Conservation (phyloP, 495 filamentous ascomycete genomes). For the Xylaria acuta region DNA sequence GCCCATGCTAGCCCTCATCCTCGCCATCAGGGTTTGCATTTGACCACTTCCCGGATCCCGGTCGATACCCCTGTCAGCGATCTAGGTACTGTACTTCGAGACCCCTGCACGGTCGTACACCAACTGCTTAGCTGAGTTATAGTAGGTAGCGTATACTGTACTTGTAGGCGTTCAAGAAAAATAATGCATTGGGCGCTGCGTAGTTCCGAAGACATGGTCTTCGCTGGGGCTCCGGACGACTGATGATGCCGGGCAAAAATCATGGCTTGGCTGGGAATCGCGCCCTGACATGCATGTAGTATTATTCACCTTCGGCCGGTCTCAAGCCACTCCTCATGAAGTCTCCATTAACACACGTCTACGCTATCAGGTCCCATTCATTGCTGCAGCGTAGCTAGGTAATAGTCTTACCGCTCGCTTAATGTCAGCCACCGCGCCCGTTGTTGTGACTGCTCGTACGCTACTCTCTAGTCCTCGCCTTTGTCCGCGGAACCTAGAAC, state of each 20-base stretch:
- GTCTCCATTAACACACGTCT: slow-evolving; percentile 1
- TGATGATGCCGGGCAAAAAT: not conserved
- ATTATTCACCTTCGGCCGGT: slow-evolving; percentile 1
- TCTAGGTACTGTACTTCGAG: slow-evolving; percentile 22
- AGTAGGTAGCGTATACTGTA: not conserved
- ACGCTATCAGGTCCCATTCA: slow-evolving; percentile 7
- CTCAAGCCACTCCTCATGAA: slow-evolving; percentile 14
- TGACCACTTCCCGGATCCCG: not conserved
- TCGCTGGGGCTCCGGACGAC: not conserved
- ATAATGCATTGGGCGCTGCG: not conserved
- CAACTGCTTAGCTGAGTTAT: too few relatives aligned
- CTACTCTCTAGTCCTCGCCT: not conserved
- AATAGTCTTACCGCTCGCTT: slow-evolving; percentile 23
- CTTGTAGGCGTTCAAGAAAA: not conserved
- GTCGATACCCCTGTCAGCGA: slow-evolving; percentile 23
- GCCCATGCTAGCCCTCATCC: slow-evolving; percentile 2
- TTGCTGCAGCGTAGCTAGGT: slow-evolving; percentile 16
- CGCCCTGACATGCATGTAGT: not conserved
- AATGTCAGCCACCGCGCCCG: slow-evolving; percentile 7
- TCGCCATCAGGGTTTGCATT: slow-evolving; percentile 6
- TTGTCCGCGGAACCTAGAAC: slow-evolving; percentile 21
- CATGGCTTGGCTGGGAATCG: slow-evolving; percentile 10
- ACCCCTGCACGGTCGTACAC: too few relatives aligned
- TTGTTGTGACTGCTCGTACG: not conserved
- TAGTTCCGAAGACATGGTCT: not conserved